phyloP scores from a whole-genome alignment of 2,329 filamentous ascomycete genomes.

The Fusarium sulawesiense region DNA sequence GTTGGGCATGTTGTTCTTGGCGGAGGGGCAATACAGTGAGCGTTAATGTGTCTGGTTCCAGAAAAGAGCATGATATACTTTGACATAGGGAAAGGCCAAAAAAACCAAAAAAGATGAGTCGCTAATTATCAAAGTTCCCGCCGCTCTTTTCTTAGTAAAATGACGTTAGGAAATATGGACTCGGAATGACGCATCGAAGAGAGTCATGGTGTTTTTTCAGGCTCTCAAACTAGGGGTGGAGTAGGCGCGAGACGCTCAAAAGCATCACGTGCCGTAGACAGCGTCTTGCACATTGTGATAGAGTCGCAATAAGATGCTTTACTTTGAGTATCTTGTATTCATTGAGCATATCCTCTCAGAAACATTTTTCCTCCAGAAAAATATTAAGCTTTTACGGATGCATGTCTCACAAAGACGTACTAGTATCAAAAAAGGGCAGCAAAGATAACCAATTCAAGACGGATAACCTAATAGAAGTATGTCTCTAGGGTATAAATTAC shows the following conservation, averaged over 20 bases:
- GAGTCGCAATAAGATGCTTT: not conserved
- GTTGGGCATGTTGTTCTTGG: slow-evolving; percentile 38
- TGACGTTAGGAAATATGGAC: slow-evolving; percentile 13
- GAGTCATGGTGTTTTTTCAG: slow-evolving; percentile 35
- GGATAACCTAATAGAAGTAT: not conserved
- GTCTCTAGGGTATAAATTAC: accelerated
- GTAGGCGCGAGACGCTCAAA: slow-evolving; percentile 13
- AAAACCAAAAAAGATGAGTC: not conserved
- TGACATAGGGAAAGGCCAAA: not conserved
- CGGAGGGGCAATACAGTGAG: slow-evolving; percentile 25
- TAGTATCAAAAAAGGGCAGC: not conserved
- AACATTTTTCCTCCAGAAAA: not conserved
- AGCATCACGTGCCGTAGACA: slow-evolving; percentile 28
- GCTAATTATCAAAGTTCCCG: not conserved
- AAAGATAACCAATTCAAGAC: not conserved
- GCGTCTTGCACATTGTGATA: not conserved
- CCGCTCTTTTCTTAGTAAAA: slow-evolving; percentile 3
- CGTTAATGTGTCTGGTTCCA: slow-evolving; percentile 20
- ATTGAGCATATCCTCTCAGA: not conserved
- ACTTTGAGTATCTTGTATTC: not conserved
- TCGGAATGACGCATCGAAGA: slow-evolving; percentile 34
- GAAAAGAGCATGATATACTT: slow-evolving; percentile 40
- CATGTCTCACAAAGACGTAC: not conserved
- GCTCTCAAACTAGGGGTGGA: slow-evolving; percentile 21
- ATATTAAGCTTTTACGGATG: not conserved